These are phyloP conservation scores for Pichia deserticola DNA, from an alignment of 805 yeast species.

Conservation along the genomic window DNA sequence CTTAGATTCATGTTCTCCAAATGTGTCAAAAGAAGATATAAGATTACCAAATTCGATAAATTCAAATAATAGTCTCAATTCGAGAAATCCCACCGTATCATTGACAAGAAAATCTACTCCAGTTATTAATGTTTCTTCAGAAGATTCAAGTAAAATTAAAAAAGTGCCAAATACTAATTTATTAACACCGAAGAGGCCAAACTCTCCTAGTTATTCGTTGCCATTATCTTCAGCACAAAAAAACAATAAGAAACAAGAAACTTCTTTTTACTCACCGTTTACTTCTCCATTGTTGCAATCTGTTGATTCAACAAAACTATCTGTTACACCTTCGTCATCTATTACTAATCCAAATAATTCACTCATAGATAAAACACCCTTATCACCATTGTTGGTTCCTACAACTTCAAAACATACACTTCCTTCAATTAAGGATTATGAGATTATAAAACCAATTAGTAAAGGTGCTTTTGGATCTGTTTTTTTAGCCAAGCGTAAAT, in stretches of 20 bases:
- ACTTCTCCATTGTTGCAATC: constrained; percentile 53
- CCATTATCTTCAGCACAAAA: constrained; percentile 59
- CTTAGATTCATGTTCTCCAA: constrained; percentile 12
- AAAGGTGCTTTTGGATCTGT: constrained; percentile 98
- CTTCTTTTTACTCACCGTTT: constrained; percentile 7
- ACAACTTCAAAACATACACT: constrained; percentile 46
- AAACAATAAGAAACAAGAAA: constrained; percentile 28
- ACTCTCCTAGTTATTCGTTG: constrained; percentile 35
- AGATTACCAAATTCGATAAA: not conserved
- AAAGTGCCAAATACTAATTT: constrained; percentile 1
- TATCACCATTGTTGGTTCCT: constrained; percentile 74
- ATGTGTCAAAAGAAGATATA: constrained; percentile 1
- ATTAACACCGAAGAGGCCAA: constrained; percentile 5
- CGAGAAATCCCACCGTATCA: constrained; percentile 12
- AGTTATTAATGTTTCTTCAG: constrained; percentile 18
- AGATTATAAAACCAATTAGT: constrained; percentile 84
- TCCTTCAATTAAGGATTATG: constrained; percentile 83
- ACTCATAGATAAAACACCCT: constrained; percentile 47
- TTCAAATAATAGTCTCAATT: constrained; percentile 17
- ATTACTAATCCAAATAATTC: not conserved
- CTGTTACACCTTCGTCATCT: not conserved
- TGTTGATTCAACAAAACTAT: constrained; percentile 29
- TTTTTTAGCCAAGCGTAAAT: constrained; percentile 69
- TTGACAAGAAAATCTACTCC: constrained; percentile 21
- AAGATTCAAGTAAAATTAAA: constrained; percentile 8